Base-by-base conservation (phyloP, 202 grass and related monocot species). In the Zoysia matrella region DNA sequence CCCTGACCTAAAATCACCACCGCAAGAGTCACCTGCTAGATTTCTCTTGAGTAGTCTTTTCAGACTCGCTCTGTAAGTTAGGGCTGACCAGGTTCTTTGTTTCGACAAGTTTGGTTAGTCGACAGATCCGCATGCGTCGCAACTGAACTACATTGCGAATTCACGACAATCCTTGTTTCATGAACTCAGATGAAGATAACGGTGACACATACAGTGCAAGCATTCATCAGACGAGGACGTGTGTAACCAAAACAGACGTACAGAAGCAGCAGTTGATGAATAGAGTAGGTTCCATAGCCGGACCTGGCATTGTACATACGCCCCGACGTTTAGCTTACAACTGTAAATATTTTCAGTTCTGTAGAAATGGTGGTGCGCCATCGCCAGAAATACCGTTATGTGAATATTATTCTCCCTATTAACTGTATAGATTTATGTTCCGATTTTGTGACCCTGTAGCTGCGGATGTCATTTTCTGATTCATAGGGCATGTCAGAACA, bases 11-110 rank as follows among this genome's bases (percentile, higher is more conserved):
- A 84, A 91, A 46, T 9, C 80, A 6, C 57, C 74, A 62, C 5
- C 68, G 0, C 83, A 60, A 47, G 90, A 67, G 8, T 89, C 92
- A 22, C 88, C 88, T 7, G 90, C 92, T 11, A 77, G 92, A 74
- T 97, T 97, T 87, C 91, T 97, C 57, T 97, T 97, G 65, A 89
- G 88, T 40, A 89, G 88, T 78, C 73, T 97, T 56, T 97, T 97
- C 84, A 89, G 87, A 77, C 75, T 91, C 88, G 13, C 87, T 83
- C 13, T 94, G 70, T 56, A 92, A 76, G 70, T 70, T 86, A 43
- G 72, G 94, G 57, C 41, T 85, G 71, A 89, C 85, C 79, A 87
- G 84, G 69, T 83, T 81, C 75, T 91, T 75, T 72, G 22, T 22
- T 22, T 22, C 9, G 11, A n/a, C 9, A 8, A 18, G 6, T 42